Conservation (phyloP, 2,329 filamentous ascomycete genomes). For the Penicillium sp. region DNA sequence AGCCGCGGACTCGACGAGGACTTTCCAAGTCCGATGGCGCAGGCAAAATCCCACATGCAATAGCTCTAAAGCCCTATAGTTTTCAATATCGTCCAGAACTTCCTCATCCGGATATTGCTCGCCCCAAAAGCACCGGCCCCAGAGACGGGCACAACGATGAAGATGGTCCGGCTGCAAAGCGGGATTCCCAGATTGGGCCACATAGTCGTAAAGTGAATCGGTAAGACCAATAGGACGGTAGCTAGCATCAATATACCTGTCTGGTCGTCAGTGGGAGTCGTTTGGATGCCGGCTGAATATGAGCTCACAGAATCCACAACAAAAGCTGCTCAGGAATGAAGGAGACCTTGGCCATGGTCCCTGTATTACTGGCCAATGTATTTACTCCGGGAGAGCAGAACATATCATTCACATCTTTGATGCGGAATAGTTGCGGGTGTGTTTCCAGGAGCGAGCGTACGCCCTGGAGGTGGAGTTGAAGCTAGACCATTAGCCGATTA, state of each 20-base stretch:
- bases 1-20: slow-evolving; percentile 22
- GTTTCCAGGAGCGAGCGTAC: slow-evolving; percentile 37
- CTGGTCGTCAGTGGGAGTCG: background rate
- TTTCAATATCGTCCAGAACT: slow-evolving; percentile 40
- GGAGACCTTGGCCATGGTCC: slow-evolving; percentile 22
- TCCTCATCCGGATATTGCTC: slow-evolving; percentile 37
- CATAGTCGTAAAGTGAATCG: slow-evolving; percentile 34
- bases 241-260: slow-evolving; percentile 31
- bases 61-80: slow-evolving; percentile 36
- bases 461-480: slow-evolving; percentile 37
- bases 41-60: slow-evolving; percentile 30
- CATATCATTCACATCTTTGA: slow-evolving; percentile 30
- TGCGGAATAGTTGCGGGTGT: slow-evolving; percentile 32
- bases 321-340: slow-evolving; percentile 38
- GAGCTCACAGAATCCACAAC: slow-evolving; percentile 35
- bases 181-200: slow-evolving; percentile 30
- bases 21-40: slow-evolving; percentile 31
- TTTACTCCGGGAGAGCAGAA: slow-evolving; percentile 23
- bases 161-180: slow-evolving; percentile 34
- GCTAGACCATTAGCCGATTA: slow-evolving; percentile 1
- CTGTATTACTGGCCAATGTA: slow-evolving; percentile 6
- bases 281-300: background rate
- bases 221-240: slow-evolving; percentile 29
- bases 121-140: slow-evolving; percentile 38
- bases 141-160: slow-evolving; percentile 34